Base-by-base conservation (phyloP, 208 protist species). In the Phytomonas francai region DNA sequence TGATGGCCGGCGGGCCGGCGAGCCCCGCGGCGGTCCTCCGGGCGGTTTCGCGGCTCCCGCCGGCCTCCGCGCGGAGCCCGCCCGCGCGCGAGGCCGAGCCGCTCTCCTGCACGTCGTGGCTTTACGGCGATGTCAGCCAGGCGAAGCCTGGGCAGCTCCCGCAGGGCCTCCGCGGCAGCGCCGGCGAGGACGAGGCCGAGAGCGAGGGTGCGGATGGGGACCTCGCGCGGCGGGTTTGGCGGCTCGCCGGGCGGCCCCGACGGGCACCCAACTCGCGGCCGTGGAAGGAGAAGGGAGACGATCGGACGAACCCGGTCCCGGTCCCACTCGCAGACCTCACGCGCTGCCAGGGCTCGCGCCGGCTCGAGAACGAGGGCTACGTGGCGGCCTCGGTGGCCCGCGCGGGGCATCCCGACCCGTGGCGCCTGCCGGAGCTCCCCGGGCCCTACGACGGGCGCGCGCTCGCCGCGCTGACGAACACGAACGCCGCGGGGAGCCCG, bases 121-220 rank as follows among this genome's bases (percentile, higher is more conserved):
- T 77, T n/a, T 89, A 89, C 66, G 89, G 89, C 4, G 89, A 92
- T 65, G 80, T 74, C 56, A 84, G 72, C 56, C 63, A 77, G 34
- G 89, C 83, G 5, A 77, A 92, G 69, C 89, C 84, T 12, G 77
- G 45, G 28, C 86, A 95, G 76, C 77, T 92, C 31, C 89, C 89
- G n/a, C 59, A 80, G 25, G 78, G 80, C 31, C 66, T 89, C 31
- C 64, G 65, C 9, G 78, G 78, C 56, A 89, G 84, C 49, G 63
- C 72, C 29, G 72, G 73, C 58, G 81, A 78, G 9, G 71, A 82
- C 33, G 71, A 39, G 34, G 6, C 34, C 34, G 34, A 3, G 34
- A 12, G 34, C 6, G 34, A 39, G 34, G 34, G 78, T 16, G 69
- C 88, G 34, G 85, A 79, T 34, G 31, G 62, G 0, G 83, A 93